phyloP scores from a whole-genome alignment of 2,329 filamentous ascomycete genomes.

The Alternaria solani region DNA sequence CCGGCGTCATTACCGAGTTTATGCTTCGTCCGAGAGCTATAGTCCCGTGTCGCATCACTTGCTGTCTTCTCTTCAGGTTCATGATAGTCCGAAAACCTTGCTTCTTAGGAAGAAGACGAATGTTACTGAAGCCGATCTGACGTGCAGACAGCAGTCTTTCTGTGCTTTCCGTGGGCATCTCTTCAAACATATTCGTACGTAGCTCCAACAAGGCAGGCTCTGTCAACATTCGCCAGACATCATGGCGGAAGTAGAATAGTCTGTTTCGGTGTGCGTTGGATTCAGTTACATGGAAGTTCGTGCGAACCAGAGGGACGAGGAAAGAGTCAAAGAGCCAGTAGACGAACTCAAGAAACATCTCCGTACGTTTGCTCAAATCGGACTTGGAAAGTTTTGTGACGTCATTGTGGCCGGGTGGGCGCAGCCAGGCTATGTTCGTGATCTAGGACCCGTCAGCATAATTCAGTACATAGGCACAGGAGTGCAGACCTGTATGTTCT shows the following conservation, averaged over 20 bases:
- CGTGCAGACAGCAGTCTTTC: constrained; percentile 67
- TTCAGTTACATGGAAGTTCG: constrained; percentile 95
- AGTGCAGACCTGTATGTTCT: constrained; percentile 73
- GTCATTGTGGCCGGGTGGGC: constrained; percentile 57
- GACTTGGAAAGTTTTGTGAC: constrained; percentile 69
- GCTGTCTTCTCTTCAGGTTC: constrained; percentile 76
- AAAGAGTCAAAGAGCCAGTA: constrained; percentile 95
- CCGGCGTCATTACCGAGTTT: constrained; percentile 74
- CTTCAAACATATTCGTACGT: constrained; percentile 79
- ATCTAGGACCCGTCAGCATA: constrained; percentile 60
- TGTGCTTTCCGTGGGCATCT: constrained; percentile 68
- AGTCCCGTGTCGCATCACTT: constrained; percentile 62
- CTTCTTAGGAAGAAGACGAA: constrained; percentile 84
- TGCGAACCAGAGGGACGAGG: constrained; percentile 83
- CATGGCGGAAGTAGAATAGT: constrained; percentile 93
- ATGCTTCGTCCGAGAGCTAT: constrained; percentile 69
- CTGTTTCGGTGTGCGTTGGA: constrained; percentile 80
- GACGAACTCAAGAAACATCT: constrained; percentile 83
- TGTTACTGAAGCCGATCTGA: constrained; percentile 75
- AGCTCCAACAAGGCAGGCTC: constrained; percentile 75
- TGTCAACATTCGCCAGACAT: constrained; percentile 81
- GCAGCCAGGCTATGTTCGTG: constrained; percentile 75
- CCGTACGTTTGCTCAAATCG: constrained; percentile 76
- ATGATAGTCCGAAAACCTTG: constrained; percentile 81
- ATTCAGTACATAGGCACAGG: constrained; percentile 11